phyloP scores from a whole-genome alignment of 2,329 filamentous ascomycete species.

The Rhytidhysteron rufulum region DNA sequence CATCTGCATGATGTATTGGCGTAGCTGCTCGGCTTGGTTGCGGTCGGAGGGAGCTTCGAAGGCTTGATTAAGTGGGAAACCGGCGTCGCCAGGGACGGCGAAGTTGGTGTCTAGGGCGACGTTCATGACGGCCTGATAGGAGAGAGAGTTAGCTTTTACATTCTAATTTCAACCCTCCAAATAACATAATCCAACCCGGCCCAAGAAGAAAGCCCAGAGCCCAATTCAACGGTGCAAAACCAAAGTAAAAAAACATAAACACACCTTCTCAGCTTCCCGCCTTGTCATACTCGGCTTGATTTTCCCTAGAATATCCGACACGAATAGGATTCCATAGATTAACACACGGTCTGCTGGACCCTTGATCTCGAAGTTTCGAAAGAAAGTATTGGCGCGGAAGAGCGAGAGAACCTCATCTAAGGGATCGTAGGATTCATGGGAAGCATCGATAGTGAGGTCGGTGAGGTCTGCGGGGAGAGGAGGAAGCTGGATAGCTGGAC shows the following conservation, averaged over 20 bases:
- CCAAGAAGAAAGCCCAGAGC: too few relatives aligned
- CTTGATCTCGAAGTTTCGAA: slow-evolving; percentile 99
- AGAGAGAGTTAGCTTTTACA: neutral
- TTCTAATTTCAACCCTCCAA: neutral
- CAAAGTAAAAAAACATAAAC: slow-evolving; percentile 1
- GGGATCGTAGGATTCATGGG: slow-evolving; percentile 91
- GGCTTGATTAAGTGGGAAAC: slow-evolving; percentile 92
- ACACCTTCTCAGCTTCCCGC: slow-evolving; percentile 63
- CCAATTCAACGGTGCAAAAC: too few relatives aligned
- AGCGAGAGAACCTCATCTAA: slow-evolving; percentile 89
- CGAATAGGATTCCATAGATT: slow-evolving; percentile 93
- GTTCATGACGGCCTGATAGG: slow-evolving; percentile 72
- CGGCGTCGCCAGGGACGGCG: slow-evolving; percentile 87
- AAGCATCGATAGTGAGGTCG: slow-evolving; percentile 64
- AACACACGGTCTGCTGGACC: slow-evolving; percentile 89
- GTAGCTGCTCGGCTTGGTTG: slow-evolving; percentile 82
- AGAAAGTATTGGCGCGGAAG: slow-evolving; percentile 97
- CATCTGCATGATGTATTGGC: slow-evolving; percentile 88
- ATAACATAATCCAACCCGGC: too few relatives aligned
- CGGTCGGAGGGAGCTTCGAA: slow-evolving; percentile 85
- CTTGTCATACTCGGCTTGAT: slow-evolving; percentile 70
- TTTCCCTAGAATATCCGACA: slow-evolving; percentile 85
- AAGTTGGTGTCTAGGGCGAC: slow-evolving; percentile 90
- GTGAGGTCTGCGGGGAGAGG: slow-evolving; percentile 51
- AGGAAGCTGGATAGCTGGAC: slow-evolving; percentile 85